Evolutionary conservation across 2,329 filamentous ascomycete species (phyloP), one percentile per base, ranked within the genome.

Genomic region (Penicillium sp.): DNA sequence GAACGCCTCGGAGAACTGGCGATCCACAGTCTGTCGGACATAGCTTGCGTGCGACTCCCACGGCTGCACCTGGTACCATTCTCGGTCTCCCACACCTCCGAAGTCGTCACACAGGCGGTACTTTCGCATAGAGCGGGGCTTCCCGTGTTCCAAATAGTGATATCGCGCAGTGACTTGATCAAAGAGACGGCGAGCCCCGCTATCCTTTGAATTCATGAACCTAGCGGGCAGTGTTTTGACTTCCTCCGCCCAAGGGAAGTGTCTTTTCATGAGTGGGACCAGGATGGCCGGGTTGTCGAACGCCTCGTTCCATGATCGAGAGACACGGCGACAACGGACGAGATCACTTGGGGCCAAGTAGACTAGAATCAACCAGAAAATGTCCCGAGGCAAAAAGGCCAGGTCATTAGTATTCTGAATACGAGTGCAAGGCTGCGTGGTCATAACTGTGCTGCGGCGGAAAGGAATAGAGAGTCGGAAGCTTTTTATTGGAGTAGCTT

Each of bases 201-300:
- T n/a, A 31, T 46, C 49, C 6, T 61, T 49, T 15, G 48, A 56
- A 14, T 23, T 49, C 6, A 23, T 23, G 12, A 47, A 23, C 1
- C 55, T 49, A 9, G 53, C 18, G 26, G 54, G 46, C 18, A 72
- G 59, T n/a, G 73, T 60, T n/a, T 81, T 77, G 40, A 81, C 70
- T 68, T 88, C 85, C 37, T 76, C 75, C 27, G 79, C 80, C 26
- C 76, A 73, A 4, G 84, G 80, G 56, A 84, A 87, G 54, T 80
- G 77, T 61, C 69, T 70, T 41, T 77, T 75, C 54, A 86, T 69
- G 18, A 85, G 73, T 33, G 74, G 73, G 53, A 77, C 71, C 49
- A 79, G 79, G 54, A 81, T 72, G 37, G 75, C 71, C 14, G 75
- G 70, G 51, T 79, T 76, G 42, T 77, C 75, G 60, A 87, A 85